Base-by-base conservation (phyloP, 23 red algal species). In the Gracilariopsis chorda region DNA sequence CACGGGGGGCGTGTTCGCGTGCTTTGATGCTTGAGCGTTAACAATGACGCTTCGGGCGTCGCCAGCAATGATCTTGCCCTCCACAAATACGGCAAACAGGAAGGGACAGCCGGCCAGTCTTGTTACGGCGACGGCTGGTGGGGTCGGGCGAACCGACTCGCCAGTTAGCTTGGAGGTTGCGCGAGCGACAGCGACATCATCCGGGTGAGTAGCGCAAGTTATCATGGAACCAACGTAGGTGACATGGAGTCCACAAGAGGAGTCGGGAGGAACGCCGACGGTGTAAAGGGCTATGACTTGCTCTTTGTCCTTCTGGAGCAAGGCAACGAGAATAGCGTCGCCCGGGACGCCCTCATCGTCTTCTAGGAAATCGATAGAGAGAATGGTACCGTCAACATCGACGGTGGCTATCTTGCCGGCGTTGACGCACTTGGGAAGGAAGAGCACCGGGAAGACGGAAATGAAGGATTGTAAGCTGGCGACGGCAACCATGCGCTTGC, bases 291-390 rank as follows among this genome's bases (percentile, higher is more conserved):
- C 47, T 17, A 91, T 67, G 29, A 68, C 33, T 59, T 91, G 88
- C 40, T 51, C 75, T 4, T 73, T 72, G 7, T 59, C 52, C 32
- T 73, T 37, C 75, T 91, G 88, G 53, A 81, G 41, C 45, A 91
- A 59, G 32, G 75, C 88, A 59, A 91, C 73, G 10, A 90, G 72
- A 48, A 91, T 40, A 17, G 88, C 88, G 55, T 65, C 88, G 13
- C 35, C 46, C 5, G 42, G 59, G 39, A 85, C 80, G 25, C 57
- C 56, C 27, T 73, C 75, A 59, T 91, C 88, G 58, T 91, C 88
- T 35, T 82, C 73, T n/a, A 91, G 46, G 44, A 91, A 91, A 23
- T 62, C 75, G 63, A 91, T 79, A 40, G 75, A 68, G 27, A 91
- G 74, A 45, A 80, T 55, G 36, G 63, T 56, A 62, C 88, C 88